phyloP scores from a whole-genome alignment of 23 red algal genomes.

The Gracilaria vermiculophylla region DNA sequence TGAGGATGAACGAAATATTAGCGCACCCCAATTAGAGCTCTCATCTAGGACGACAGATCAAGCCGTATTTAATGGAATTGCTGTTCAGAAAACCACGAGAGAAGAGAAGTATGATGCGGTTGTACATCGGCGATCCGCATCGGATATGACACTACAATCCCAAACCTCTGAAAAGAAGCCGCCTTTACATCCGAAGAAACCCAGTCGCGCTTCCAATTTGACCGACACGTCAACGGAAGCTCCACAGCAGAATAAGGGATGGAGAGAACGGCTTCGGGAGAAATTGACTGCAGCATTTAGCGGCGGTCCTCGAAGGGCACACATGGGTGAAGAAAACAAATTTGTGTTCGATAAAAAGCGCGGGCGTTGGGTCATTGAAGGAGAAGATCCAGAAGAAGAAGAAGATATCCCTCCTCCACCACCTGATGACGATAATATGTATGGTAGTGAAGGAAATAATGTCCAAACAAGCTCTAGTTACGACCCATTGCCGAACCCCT shows the following conservation, averaged over 20 bases:
- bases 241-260: conserved; percentile 19
- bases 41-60: background rate
- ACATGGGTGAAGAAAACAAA: conserved; percentile 85
- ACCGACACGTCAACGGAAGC: conserved; percentile 19
- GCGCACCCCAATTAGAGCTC: background rate
- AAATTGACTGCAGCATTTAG: conserved; percentile 46
- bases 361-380: conserved; percentile 73
- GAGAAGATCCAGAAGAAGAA: conserved; percentile 58
- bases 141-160: conserved; percentile 45
- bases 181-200: conserved; percentile 13
- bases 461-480: conserved; percentile 3
- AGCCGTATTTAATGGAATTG: conserved; percentile 31
- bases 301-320: conserved; percentile 44
- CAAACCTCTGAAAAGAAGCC: conserved; percentile 57
- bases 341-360: conserved; percentile 77
- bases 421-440: conserved; percentile 43
- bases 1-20: background rate
- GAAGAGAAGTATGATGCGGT: conserved; percentile 13
- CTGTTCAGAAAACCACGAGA: conserved; percentile 10
- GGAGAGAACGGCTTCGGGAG: conserved; percentile 29
- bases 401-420: conserved; percentile 74
- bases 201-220: background rate
- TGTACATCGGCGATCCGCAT: conserved; percentile 42
- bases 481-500: background rate
- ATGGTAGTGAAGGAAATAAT: background rate